A percentile compares a stretch with the other conserved stretches of the same genome.
These are phyloP conservation scores for Acanthamoeba lenticulata DNA, from an alignment of 208 protist genomes.

Conservation along the genomic window DNA sequence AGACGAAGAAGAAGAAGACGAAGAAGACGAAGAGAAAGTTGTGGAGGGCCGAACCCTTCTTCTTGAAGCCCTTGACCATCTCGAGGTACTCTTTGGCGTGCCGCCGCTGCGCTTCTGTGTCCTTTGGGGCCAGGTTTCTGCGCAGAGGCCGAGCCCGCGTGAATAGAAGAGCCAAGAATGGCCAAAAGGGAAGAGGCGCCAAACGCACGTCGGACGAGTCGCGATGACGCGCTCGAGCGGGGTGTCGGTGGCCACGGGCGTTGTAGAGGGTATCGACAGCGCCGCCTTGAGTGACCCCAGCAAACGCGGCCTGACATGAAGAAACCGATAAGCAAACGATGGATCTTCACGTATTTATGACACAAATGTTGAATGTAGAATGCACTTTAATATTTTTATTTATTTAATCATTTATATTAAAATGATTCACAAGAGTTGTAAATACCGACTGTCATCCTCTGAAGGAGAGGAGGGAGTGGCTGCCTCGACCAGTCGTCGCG, in stretches of 20 bases:
- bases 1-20: neutral
- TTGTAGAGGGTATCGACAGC: neutral
- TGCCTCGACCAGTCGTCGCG: neutral
- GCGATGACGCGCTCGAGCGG: constrained; percentile 23
- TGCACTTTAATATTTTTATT: neutral
- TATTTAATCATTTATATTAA: neutral
- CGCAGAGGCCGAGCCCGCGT: neutral
- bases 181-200: neutral
- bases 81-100: constrained; percentile 40
- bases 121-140: neutral
- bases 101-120: neutral
- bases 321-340: neutral
- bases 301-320: neutral
- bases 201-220: neutral
- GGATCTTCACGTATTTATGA: neutral
- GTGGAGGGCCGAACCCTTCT: neutral
- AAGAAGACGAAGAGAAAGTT: neutral
- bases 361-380: neutral
- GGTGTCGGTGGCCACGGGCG: constrained; percentile 2
- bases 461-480: neutral
- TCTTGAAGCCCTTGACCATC: constrained; percentile 52
- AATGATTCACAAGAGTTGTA: neutral
- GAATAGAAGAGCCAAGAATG: neutral
- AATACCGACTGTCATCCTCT: constrained; percentile 3
- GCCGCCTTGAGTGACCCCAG: neutral